A percentile compares a stretch with the other conserved stretches of the same genome.
Conservation (phyloP, 2,329 filamentous ascomycete genomes). For the Alternaria brassicicola region DNA sequence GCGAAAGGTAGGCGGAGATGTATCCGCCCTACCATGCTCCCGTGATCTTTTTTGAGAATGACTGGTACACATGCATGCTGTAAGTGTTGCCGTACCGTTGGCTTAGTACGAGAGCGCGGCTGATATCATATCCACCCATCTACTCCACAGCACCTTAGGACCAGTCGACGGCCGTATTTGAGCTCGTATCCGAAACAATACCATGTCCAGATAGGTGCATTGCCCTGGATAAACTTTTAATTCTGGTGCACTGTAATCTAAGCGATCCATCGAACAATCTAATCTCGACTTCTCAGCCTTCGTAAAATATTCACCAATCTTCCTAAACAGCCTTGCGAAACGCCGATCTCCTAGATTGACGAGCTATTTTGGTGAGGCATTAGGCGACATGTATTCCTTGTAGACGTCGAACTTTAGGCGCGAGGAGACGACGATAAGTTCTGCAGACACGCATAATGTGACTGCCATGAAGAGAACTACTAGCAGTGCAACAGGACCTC, state of each 20-base stretch:
- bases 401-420: conserved; percentile 54
- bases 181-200: background rate
- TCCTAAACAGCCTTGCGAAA: conserved; percentile 41
- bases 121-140: background rate
- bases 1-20: too few species aligned
- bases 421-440: conserved; percentile 51
- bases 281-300: background rate
- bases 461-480: conserved; percentile 46
- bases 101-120: background rate
- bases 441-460: conserved; percentile 47
- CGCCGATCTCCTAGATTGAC: too few species aligned
- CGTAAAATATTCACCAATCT: conserved; percentile 19
- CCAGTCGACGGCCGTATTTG: background rate
- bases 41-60: background rate
- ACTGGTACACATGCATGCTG: background rate
- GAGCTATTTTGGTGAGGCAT: conserved; percentile 44
- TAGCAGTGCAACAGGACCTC: conserved; percentile 37
- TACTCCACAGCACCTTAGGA: background rate
- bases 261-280: background rate
- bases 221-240: background rate
- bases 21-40: background rate
- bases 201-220: too few species aligned
- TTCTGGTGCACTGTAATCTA: background rate
- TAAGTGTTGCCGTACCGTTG: too few species aligned
- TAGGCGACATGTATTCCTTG: conserved; percentile 51